Percentiles rank a stretch among this genome's conserved stretches.
Evolutionary conservation across 257 asterid genomes (phyloP).

Genomic region (Anisodus tanguticus): DNA sequence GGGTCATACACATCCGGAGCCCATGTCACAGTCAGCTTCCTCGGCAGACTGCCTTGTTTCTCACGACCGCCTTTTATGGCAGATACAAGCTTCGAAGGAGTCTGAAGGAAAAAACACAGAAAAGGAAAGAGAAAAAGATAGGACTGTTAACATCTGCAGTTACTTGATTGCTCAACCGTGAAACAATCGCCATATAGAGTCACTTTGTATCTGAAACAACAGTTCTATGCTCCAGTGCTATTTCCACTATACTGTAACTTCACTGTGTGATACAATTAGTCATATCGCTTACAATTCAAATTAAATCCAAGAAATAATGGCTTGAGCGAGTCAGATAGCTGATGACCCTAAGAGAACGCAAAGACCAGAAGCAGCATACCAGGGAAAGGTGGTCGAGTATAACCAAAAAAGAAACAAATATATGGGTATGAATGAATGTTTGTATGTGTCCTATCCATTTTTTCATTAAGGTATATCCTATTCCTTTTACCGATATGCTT

Average conservation of each 20-base stretch:
- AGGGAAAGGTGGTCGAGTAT: not conserved
- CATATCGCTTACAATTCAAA: conserved; percentile 10
- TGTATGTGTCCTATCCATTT: not conserved
- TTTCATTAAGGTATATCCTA: not conserved
- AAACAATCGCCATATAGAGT: conserved; percentile 26
- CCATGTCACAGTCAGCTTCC: conserved; percentile 56
- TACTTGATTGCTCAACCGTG: conserved; percentile 1
- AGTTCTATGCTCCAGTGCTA: conserved; percentile 20
- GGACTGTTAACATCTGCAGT: conserved; percentile 27
- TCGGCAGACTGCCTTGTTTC: conserved; percentile 43
- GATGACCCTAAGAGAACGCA: not conserved
- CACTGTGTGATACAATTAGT: not conserved
- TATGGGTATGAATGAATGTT: not conserved
- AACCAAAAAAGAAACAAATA: not conserved
- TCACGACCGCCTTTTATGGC: conserved; percentile 63
- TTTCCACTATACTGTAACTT: conserved; percentile 24
- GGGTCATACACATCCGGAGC: conserved; percentile 70
- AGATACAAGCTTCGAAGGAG: conserved; percentile 48
- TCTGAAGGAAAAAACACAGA: conserved; percentile 34
- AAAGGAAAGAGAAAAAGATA: conserved; percentile 14
- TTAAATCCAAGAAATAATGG: not conserved
- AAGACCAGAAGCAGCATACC: conserved; percentile 14
- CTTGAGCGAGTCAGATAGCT: not conserved
- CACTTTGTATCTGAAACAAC: conserved; percentile 18
- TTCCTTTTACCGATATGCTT: not conserved